Evolutionary conservation across 2,329 filamentous ascomycete genomes (phyloP), one percentile per base, ranked within the genome.

Genomic region (Cercospora zeina): DNA sequence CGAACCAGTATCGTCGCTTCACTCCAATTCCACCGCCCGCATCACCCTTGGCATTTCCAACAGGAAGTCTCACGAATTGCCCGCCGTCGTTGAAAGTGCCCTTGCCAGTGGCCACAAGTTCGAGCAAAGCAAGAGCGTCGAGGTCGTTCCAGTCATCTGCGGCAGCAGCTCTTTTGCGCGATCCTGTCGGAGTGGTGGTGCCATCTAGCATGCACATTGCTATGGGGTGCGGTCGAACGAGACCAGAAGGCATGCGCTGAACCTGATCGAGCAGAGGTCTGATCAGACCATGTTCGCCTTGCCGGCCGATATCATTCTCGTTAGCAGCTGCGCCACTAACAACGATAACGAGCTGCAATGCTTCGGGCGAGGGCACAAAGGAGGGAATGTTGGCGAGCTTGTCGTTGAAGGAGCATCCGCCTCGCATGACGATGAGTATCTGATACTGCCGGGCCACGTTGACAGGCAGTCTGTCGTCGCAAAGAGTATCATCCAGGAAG

Each of bases 301-400:
- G 51, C 13, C 55, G 39, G n/a, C 49, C 39, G 3, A 39, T 21
- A 27, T 33, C 30, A 8, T 50, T 53, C 19, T 39, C 55, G 19
- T 54, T 33, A 1, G 33, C 7, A 16, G 85, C 83, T 2, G 86
- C 83, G 58, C 84, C 85, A 14, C 83, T 87, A 4, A 97, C 85
- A 0, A 97, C 78, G 47, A 97, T 79, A 30, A 97, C 91, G 3
- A 97, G 83, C 74, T 96, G 90, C 16, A 97, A 79, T 8, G 53
- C 39, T 10, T 76, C 74, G 0, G 80, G 74, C 0, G 81, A 80
- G 1, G 73, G 71, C 1, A 86, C 81, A 73, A 88, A 93, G 9
- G 85, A 84, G 0, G 93, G 92, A n/a, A 97, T 92, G 67, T 91
- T 93, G 56, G 83, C 82, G 0, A 97, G 78, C 75, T 99, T 99